Conservation (phyloP, 192 early-diverging fungal species). For the Geosiphon pyriformis region DNA sequence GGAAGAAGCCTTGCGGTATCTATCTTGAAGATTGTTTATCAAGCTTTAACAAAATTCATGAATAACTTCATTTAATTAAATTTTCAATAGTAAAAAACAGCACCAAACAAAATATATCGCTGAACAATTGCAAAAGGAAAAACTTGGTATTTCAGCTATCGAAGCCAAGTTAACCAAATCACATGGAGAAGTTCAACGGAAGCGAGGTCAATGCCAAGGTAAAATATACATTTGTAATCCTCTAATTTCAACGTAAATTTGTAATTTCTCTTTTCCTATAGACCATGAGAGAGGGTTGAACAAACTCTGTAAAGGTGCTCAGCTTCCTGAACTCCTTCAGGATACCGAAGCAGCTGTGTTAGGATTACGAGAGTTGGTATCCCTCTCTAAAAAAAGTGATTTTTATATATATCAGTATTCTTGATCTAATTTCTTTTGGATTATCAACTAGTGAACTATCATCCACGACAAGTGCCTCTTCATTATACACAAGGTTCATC, state of each 20-base stretch:
- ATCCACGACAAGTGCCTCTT: conserved; percentile 40
- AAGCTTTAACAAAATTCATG: too few relatives aligned
- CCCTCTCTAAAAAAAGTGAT: too few relatives aligned
- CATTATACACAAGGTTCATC: conserved; percentile 66
- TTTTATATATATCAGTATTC: too few relatives aligned
- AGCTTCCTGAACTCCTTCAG: conserved; percentile 20
- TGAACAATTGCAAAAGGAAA: too few relatives aligned
- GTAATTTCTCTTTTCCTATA: background rate
- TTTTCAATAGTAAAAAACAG: too few relatives aligned
- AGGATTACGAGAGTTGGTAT: conserved; percentile 47
- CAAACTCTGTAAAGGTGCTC: conserved; percentile 15
- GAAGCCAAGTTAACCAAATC: conserved; percentile 19
- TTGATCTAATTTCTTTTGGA: too few relatives aligned
- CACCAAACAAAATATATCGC: too few relatives aligned
- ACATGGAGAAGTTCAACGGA: conserved; percentile 2
- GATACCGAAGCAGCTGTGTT: conserved; percentile 31
- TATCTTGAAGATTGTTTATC: too few relatives aligned
- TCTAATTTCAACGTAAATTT: background rate
- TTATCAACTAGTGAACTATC: background rate
- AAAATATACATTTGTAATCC: background rate
- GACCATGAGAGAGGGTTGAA: conserved; percentile 16
- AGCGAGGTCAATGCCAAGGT: background rate
- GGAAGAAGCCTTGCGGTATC: conserved; percentile 13
- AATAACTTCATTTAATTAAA: too few relatives aligned
- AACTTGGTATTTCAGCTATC: conserved; percentile 23